phyloP scores from a whole-genome alignment of 331 rosid genomes.

The Stylosanthes scabra region DNA sequence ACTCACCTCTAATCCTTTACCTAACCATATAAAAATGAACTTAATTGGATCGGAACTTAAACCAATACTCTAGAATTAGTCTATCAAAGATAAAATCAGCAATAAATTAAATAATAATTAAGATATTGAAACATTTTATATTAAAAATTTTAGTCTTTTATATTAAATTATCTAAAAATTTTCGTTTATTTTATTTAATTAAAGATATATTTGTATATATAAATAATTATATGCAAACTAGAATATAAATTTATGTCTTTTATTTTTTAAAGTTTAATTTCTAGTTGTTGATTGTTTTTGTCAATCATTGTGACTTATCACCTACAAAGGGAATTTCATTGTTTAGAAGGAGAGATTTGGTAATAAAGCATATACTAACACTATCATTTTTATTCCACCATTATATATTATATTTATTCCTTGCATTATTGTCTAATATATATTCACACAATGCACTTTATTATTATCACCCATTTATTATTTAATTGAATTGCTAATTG shows the following conservation, averaged over 20 bases:
- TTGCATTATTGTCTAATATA: not conserved
- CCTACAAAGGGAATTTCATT: conserved; percentile 21
- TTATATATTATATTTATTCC: not conserved
- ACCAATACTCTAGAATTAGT: not conserved
- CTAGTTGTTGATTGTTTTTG: conserved; percentile 25
- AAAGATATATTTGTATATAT: no score
- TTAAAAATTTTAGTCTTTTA: no score
- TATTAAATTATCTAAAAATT: no score
- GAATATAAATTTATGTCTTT: not conserved
- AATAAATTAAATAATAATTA: not conserved
- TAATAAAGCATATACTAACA: not conserved
- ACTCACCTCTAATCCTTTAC: not conserved
- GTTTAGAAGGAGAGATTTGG: conserved; percentile 20
- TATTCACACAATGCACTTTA: not conserved
- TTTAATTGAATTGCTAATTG: conserved; percentile 31
- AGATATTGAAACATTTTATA: not conserved
- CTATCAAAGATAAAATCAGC: not conserved
- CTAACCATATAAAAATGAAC: conserved; percentile 1
- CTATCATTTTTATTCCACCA: not conserved
- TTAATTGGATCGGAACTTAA: conserved; percentile 6
- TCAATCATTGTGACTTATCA: conserved; percentile 42
- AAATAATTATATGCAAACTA: no score
- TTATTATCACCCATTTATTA: not conserved
- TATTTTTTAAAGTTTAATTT: not conserved
- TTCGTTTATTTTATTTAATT: no score